Evolutionary conservation across 2,329 filamentous ascomycete species (phyloP), one percentile per base, ranked within the genome.

Genomic region (Diaporthe sp.): DNA sequence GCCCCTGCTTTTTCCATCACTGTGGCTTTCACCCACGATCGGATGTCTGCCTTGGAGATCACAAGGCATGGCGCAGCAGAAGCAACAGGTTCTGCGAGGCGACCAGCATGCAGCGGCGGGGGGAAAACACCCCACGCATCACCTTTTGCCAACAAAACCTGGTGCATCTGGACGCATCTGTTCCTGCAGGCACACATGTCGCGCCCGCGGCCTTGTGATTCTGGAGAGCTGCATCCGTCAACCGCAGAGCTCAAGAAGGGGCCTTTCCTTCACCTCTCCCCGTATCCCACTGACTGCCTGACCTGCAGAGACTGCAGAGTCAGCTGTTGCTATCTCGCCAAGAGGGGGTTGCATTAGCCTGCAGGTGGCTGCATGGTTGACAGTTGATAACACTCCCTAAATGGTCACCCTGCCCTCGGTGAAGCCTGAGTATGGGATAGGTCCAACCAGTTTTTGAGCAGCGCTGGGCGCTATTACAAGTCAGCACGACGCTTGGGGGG

Each of bases 291-390:
- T 0, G 28, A 44, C 34, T 25, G 19, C 10, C 34, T 42, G 49
- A 28, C 46, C 8, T 22, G 49, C 46, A 55, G n/a, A 55, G 49
- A 28, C 22, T 53, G 65, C 65, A 70, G 34, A 55, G 49, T 55
- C 65, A 70, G 65, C 49, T 70, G 65, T 70, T 70, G 65, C 65
- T 42, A 70, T 55, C 65, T 70, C 65, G 65, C 65, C 65, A 70
- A 70, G 65, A 22, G n/a, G 34, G 65, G 49, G 49, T 22, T 55
- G 65, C 65, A 70, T 70, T 55, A 55, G 65, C 65, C n/a, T 42
- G 65, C 49, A 55, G 49, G 65, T 70, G 65, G 65, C 65, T 70
- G 49, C 65, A 70, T 70, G n/a, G 49, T 70, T 70, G 65, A 55
- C 65, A 70, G 65, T 70, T 70, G 65, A 70, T 42, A 70, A 55